These are phyloP conservation scores for Nosema muscidifuracis DNA, from an alignment of 371 early-diverging fungal species.

Conservation along the genomic window DNA sequence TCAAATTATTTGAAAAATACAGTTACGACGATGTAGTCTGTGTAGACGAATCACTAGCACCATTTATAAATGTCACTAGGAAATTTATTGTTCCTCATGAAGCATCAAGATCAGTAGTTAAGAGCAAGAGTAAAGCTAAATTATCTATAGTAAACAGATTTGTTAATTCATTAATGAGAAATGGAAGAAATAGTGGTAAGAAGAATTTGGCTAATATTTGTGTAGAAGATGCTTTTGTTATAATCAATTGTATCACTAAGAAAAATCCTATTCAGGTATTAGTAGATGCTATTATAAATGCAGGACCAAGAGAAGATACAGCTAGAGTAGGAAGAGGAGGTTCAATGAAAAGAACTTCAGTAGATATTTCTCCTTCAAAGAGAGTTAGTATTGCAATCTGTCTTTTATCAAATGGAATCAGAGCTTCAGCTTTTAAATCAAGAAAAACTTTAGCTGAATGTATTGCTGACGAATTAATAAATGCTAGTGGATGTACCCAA, in stretches of 20 bases:
- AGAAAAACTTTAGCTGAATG: conserved; percentile 98
- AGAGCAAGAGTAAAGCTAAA: conserved; percentile 64
- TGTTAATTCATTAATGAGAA: conserved; percentile 98
- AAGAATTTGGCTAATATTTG: conserved; percentile 95
- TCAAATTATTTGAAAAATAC: conserved; percentile 58
- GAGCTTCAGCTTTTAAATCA: conserved; percentile 80
- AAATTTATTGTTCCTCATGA: conserved; percentile 61
- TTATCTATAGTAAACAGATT: conserved; percentile 98
- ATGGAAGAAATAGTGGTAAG: conserved; percentile 99
- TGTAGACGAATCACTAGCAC: conserved; percentile 50
- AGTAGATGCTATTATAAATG: conserved; percentile 98
- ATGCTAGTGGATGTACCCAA: conserved; percentile 70
- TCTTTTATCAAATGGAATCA: conserved; percentile 85
- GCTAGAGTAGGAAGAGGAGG: conserved; percentile 98
- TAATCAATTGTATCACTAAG: conserved; percentile 93
- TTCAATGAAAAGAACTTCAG: conserved; percentile 98
- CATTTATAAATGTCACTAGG: conserved; percentile 57
- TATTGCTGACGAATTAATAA: conserved; percentile 98
- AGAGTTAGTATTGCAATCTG: conserved; percentile 94
- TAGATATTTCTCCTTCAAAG: conserved; percentile 97
- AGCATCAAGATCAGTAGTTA: conserved; percentile 45
- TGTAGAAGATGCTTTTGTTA: conserved; percentile 96
- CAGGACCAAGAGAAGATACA: conserved; percentile 98
- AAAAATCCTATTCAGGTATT: conserved; percentile 96
- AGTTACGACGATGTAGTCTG: conserved; percentile 58